A percentile compares a stretch with the other conserved stretches of the same genome.
Evolutionary conservation across 108 stramenopile genomes (phyloP).

Genomic region (Epipyxis sp.): DNA sequence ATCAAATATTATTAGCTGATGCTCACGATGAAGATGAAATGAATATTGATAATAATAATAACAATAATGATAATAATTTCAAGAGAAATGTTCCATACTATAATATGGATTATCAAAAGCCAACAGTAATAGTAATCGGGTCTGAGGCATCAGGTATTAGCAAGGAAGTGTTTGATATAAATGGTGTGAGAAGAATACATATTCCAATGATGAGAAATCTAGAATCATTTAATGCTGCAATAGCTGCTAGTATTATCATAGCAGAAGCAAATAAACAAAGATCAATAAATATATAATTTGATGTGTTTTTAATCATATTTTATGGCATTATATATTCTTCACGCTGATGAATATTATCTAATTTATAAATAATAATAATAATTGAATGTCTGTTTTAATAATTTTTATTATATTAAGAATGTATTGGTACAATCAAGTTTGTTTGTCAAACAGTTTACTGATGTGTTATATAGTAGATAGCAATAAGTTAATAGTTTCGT

Average conservation of each 20-base stretch:
- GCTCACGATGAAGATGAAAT: background rate
- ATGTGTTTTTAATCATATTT: too few species aligned
- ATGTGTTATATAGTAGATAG: too few species aligned
- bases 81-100: background rate
- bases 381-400: too few species aligned
- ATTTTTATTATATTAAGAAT: too few species aligned
- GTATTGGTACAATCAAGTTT: too few species aligned
- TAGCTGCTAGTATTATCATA: background rate
- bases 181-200: background rate
- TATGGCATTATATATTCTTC: too few species aligned
- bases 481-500: too few species aligned
- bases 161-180: background rate
- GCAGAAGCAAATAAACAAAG: background rate
- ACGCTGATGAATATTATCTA: too few species aligned
- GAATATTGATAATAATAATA: background rate
- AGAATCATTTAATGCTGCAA: constrained; percentile 7
- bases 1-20: constrained; percentile 8
- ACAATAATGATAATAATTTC: background rate
- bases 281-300: background rate
- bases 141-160: background rate
- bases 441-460: too few species aligned
- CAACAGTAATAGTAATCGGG: background rate
- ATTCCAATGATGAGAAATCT: background rate
- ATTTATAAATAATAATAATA: too few species aligned
- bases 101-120: background rate